These are phyloP conservation scores for Sclerospora graminicola DNA, from an alignment of 352 stramenopile species.

Conservation along the genomic window DNA sequence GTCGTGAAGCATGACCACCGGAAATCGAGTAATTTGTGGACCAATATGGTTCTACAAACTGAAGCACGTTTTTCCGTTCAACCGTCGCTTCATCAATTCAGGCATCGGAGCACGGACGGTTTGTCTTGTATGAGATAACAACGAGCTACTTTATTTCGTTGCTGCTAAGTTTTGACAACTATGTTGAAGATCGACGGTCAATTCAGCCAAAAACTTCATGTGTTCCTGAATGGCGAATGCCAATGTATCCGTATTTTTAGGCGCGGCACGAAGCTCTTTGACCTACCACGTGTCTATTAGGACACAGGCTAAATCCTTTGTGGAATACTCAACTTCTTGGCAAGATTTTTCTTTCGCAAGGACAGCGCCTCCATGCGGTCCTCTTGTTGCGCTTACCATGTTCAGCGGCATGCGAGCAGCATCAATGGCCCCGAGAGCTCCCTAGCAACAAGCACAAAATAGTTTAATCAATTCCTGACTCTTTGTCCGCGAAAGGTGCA, in stretches of 20 bases:
- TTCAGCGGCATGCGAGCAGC: constrained; percentile 56
- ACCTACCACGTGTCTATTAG: constrained; percentile 76
- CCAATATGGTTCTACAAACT: constrained; percentile 87
- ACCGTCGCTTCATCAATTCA: constrained; percentile 78
- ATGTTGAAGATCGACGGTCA: constrained; percentile 65
- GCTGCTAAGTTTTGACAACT: constrained; percentile 39
- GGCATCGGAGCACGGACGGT: constrained; percentile 31
- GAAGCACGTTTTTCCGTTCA: constrained; percentile 72
- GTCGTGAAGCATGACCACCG: constrained; percentile 12
- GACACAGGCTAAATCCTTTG: constrained; percentile 73
- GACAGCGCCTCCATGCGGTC: constrained; percentile 6
- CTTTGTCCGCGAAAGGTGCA: constrained; percentile 58
- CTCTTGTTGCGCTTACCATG: constrained; percentile 43
- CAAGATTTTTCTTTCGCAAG: constrained; percentile 32
- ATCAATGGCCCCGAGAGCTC: constrained; percentile 74
- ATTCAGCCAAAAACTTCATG: constrained; percentile 65
- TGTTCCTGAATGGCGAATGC: constrained; percentile 82
- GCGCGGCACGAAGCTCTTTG: constrained; percentile 74
- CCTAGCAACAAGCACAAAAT: constrained; percentile 60
- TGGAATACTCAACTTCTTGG: constrained; percentile 48
- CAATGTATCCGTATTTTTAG: constrained; percentile 72
- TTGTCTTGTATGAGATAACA: constrained; percentile 9
- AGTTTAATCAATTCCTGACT: constrained; percentile 55
- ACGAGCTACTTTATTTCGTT: constrained; percentile 5
- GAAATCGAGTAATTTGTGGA: constrained; percentile 69